A percentile compares a stretch with the other conserved stretches of the same genome.
Evolutionary conservation across 1,284 basidiomycete species (phyloP).

Genomic region (Boletus smithii): DNA sequence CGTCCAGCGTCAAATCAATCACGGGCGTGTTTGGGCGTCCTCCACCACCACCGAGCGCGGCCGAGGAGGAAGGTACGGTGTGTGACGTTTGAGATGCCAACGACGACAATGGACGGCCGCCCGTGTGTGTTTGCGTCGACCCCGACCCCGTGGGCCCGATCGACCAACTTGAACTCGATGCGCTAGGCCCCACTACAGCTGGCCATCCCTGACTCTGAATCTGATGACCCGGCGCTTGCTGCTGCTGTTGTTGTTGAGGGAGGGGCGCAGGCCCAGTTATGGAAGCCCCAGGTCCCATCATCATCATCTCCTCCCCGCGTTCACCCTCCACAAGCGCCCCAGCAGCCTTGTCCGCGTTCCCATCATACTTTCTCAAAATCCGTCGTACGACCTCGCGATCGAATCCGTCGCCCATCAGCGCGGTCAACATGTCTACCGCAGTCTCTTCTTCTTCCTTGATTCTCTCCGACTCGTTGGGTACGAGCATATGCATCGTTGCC

Average conservation of each 20-base stretch:
- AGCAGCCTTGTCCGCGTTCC: conserved; percentile 59
- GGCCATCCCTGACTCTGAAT: conserved; percentile 20
- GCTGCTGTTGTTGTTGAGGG: background rate
- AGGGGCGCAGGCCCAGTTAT: too few species aligned
- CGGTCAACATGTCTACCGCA: conserved; percentile 24
- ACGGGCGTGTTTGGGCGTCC: conserved; percentile 29
- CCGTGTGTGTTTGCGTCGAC: background rate
- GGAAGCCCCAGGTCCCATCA: too few species aligned
- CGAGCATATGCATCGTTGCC: conserved; percentile 18
- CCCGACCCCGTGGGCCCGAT: background rate
- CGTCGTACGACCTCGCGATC: conserved; percentile 47
- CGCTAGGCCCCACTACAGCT: background rate
- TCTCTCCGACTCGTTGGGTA: conserved; percentile 14
- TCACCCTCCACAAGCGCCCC: conserved; percentile 58
- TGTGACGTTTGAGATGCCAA: conserved; percentile 11
- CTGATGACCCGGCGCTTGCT: conserved; percentile 1
- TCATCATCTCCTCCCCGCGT: conserved; percentile 30
- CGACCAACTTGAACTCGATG: conserved; percentile 10
- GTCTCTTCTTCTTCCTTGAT: conserved; percentile 19
- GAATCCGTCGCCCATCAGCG: conserved; percentile 37
- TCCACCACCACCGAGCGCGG: conserved; percentile 27
- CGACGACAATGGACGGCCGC: background rate
- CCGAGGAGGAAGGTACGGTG: background rate
- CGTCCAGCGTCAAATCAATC: conserved; percentile 59
- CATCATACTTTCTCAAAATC: conserved; percentile 55